These are phyloP conservation scores for Solanum arcanum DNA, from an alignment of 257 asterid genomes.

Conservation along the genomic window DNA sequence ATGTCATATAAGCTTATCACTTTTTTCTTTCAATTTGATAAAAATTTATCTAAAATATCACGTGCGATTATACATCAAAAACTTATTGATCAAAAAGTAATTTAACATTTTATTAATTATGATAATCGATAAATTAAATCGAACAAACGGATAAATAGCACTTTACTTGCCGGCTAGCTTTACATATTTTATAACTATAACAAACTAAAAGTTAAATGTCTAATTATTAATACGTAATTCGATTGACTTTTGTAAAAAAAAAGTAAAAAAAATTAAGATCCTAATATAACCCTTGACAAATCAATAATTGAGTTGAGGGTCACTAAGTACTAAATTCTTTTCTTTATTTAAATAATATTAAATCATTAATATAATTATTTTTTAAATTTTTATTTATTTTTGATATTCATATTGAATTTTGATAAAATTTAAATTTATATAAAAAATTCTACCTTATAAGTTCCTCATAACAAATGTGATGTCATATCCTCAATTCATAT, in stretches of 20 bases:
- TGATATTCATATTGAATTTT: accelerated
- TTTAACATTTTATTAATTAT: accelerated
- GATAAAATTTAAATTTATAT: neutral
- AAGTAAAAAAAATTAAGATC: neutral
- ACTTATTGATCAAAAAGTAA: neutral
- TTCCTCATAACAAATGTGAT: neutral
- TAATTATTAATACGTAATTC: neutral
- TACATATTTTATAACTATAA: neutral
- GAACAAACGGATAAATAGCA: neutral
- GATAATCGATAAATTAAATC: neutral
- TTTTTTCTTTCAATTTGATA: neutral
- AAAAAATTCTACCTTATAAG: neutral
- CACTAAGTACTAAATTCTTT: neutral
- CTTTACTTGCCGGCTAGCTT: neutral
- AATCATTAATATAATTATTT: neutral
- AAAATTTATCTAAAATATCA: neutral
- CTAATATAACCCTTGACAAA: neutral
- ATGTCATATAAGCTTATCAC: neutral
- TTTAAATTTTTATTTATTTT: neutral
- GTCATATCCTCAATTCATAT: accelerated
- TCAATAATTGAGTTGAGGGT: neutral
- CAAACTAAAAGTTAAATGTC: neutral
- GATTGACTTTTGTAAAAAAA: neutral
- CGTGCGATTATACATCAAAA: neutral
- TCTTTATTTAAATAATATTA: neutral